Conservation (phyloP, 768 basidiomycete species). For the Suillus clintonianus region DNA sequence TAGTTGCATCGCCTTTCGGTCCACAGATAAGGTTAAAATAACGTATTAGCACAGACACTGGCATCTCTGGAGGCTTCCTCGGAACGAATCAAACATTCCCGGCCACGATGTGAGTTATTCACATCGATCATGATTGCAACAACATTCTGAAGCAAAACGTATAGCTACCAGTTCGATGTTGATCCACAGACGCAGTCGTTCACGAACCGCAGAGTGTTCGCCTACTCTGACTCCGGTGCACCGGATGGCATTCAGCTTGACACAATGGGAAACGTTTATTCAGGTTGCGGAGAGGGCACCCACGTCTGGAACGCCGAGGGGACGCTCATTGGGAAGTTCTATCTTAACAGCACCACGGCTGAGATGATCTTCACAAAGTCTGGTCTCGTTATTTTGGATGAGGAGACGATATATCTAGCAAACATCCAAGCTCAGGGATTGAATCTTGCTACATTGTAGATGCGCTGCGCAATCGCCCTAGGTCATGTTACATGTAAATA, state of each 20-base stretch:
- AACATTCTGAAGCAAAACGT: neutral
- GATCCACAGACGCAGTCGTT: slow-evolving; percentile 55
- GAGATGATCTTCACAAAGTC: slow-evolving; percentile 44
- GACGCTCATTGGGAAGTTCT: slow-evolving; percentile 65
- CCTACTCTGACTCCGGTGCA: slow-evolving; percentile 63
- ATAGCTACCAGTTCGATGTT: slow-evolving; percentile 71
- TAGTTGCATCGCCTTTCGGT: slow-evolving; percentile 8
- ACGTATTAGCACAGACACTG: slow-evolving; percentile 34
- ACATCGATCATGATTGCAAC: neutral
- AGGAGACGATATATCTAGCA: slow-evolving; percentile 40
- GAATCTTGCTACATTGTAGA: slow-evolving; percentile 17
- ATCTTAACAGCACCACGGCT: slow-evolving; percentile 39
- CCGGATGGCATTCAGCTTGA: slow-evolving; percentile 73
- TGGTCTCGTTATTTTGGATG: slow-evolving; percentile 40
- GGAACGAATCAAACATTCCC: slow-evolving; percentile 59
- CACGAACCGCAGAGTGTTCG: slow-evolving; percentile 63
- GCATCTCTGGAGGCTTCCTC: slow-evolving; percentile 39
- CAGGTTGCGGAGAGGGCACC: slow-evolving; percentile 67
- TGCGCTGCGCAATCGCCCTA: slow-evolving; percentile 13
- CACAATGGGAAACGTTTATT: slow-evolving; percentile 62
- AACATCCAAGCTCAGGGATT: slow-evolving; percentile 36
- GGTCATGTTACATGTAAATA: slow-evolving; percentile 6
- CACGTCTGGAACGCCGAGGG: slow-evolving; percentile 64
- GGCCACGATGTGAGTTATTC: slow-evolving; percentile 59
- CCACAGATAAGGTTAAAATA: slow-evolving; percentile 8